These are phyloP conservation scores for Abrus pulchellus DNA, from an alignment of 306 rosid species.

Conservation along the genomic window DNA sequence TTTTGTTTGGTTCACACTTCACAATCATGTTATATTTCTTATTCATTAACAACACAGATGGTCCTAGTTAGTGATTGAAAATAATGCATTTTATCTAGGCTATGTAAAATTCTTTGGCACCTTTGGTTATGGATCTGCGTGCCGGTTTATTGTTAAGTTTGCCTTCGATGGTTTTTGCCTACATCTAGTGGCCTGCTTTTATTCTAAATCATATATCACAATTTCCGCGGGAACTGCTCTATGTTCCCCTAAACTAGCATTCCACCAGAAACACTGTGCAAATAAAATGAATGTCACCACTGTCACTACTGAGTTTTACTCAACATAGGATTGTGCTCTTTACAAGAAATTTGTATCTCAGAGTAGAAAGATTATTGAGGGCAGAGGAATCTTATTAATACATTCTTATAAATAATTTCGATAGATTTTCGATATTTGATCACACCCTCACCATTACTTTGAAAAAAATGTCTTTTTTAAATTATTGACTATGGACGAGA, in stretches of 20 bases:
- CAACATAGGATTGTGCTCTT: background rate
- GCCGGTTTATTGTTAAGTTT: background rate
- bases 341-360: background rate
- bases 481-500: too few relatives aligned
- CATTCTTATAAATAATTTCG: too few relatives aligned
- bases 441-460: too few relatives aligned
- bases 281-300: background rate
- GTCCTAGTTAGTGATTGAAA: conserved; percentile 18
- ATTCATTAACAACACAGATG: conserved; percentile 8
- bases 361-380: too few relatives aligned
- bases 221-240: background rate
- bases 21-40: conserved; percentile 29
- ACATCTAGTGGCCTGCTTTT: background rate
- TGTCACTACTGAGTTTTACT: background rate
- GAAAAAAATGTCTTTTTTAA: too few relatives aligned
- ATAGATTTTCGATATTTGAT: too few relatives aligned
- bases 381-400: too few relatives aligned
- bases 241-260: background rate
- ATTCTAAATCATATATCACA: background rate
- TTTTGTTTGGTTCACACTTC: conserved; percentile 6
- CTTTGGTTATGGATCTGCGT: conserved; percentile 12
- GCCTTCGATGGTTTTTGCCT: conserved; percentile 6
- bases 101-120: conserved; percentile 38
- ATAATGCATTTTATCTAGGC: conserved; percentile 29
- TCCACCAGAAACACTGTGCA: background rate